Percentiles rank a stretch among this genome's conserved stretches.
Conservation (phyloP, 1,284 basidiomycete genomes). For the Rhodotorula mucilaginosa region DNA sequence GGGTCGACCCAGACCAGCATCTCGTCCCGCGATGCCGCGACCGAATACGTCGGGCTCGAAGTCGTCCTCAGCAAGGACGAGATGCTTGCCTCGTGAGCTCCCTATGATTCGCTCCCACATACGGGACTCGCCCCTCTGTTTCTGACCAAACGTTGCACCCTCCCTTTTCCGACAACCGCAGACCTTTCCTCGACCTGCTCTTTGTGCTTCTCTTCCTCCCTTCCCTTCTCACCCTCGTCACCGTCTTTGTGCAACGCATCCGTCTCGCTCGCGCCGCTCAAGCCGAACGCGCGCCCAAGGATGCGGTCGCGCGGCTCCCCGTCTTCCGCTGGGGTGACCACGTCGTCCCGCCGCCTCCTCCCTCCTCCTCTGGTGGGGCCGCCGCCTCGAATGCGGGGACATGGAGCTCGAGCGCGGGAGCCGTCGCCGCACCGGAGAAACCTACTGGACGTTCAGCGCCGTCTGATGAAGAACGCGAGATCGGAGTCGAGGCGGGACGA, state of each 20-base stretch:
- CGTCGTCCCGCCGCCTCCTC: not conserved
- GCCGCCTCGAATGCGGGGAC: not conserved
- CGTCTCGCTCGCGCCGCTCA: constrained; percentile 70
- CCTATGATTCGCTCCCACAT: not conserved
- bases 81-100: constrained; percentile 38
- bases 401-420: too few species aligned
- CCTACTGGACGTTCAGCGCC: constrained; percentile 42
- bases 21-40: not conserved
- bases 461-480: constrained; percentile 30
- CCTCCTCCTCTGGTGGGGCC: not conserved
- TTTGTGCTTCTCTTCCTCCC: constrained; percentile 75
- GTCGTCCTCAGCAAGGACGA: constrained; percentile 42
- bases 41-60: constrained; percentile 24
- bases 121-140: too few species aligned
- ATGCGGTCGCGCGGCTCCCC: constrained; percentile 68
- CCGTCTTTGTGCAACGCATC: constrained; percentile 73
- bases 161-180: not conserved
- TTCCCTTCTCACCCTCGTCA: constrained; percentile 73
- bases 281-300: constrained; percentile 74
- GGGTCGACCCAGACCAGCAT: constrained; percentile 1
- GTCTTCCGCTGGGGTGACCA: constrained; percentile 73
- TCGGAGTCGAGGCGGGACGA: constrained; percentile 10
- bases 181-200: constrained; percentile 53
- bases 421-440: constrained; percentile 56
- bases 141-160: too few species aligned